Percentiles rank a stretch among this genome's conserved stretches.
Conservation (phyloP, 805 yeast genomes). For the Brettanomyces anomalus region DNA sequence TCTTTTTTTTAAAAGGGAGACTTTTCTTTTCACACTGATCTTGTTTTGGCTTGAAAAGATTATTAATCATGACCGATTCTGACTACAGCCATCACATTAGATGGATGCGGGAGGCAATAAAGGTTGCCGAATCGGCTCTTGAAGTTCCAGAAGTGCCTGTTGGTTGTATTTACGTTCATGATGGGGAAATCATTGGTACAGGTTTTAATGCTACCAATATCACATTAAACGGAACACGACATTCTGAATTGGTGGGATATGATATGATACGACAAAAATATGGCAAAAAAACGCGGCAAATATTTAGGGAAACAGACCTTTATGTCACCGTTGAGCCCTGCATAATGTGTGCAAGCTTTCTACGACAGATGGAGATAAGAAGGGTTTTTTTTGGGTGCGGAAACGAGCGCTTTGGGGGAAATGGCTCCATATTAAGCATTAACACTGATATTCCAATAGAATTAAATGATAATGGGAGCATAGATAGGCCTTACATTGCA, state of each 20-base stretch:
- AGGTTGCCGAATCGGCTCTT: slow-evolving; percentile 57
- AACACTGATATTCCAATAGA: slow-evolving; percentile 30
- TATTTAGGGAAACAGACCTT: slow-evolving; percentile 51
- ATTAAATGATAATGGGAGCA: not conserved
- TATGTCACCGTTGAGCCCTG: slow-evolving; percentile 98
- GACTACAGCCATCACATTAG: slow-evolving; percentile 15
- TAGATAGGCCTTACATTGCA: slow-evolving; percentile 32
- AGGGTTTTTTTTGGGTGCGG: slow-evolving; percentile 86
- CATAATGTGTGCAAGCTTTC: slow-evolving; percentile 92
- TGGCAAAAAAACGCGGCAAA: slow-evolving; percentile 17
- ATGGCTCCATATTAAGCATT: slow-evolving; percentile 72
- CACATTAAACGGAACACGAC: slow-evolving; percentile 79
- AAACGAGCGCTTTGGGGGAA: slow-evolving; percentile 94
- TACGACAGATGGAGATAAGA: slow-evolving; percentile 69
- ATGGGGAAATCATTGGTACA: slow-evolving; percentile 48
- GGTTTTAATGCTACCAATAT: slow-evolving; percentile 86
- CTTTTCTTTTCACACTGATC: too few relatives aligned
- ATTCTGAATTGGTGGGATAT: slow-evolving; percentile 87
- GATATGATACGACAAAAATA: slow-evolving; percentile 35
- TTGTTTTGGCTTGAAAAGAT: too few relatives aligned
- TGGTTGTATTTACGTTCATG: slow-evolving; percentile 59
- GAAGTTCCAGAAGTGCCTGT: slow-evolving; percentile 74
- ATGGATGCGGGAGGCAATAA: slow-evolving; percentile 44
- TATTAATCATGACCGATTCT: not conserved
- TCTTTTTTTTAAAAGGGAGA: too few relatives aligned